These are phyloP conservation scores for Termitomyces sp. DNA, from an alignment of 768 basidiomycete genomes.

Conservation along the genomic window DNA sequence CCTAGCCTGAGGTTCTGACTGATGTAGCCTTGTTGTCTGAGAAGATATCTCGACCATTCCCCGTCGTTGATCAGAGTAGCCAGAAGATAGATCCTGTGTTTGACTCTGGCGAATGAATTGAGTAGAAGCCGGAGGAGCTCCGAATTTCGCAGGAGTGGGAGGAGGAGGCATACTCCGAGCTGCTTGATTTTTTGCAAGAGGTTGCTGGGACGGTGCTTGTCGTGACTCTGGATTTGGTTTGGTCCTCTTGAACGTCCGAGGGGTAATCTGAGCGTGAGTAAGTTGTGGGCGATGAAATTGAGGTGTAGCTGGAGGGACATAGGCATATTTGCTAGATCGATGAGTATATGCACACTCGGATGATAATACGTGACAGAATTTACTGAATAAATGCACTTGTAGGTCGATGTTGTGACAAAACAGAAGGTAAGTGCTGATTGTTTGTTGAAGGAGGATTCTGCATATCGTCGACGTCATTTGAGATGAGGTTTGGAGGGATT, in stretches of 20 bases:
- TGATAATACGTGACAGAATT: slow-evolving; percentile 14
- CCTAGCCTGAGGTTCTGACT: slow-evolving; percentile 7
- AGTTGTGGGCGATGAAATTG: slow-evolving; percentile 35
- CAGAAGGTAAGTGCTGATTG: slow-evolving; percentile 18
- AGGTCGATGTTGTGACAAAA: slow-evolving; percentile 33
- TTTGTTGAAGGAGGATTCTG: slow-evolving; percentile 17
- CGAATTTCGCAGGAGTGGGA: slow-evolving; percentile 24
- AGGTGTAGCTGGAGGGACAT: slow-evolving; percentile 43
- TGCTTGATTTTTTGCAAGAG: slow-evolving; percentile 8
- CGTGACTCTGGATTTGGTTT: slow-evolving; percentile 24
- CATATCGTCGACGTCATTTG: slow-evolving; percentile 20
- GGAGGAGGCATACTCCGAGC: slow-evolving; percentile 18
- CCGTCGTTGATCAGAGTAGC: slow-evolving; percentile 18
- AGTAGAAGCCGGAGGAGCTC: slow-evolving; percentile 6
- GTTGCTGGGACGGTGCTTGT: slow-evolving; percentile 11
- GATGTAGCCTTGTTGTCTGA: slow-evolving; percentile 34
- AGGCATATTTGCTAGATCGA: slow-evolving; percentile 61
- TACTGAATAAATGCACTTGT: slow-evolving; percentile 27
- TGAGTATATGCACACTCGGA: slow-evolving; percentile 19
- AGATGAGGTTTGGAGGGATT: slow-evolving; percentile 41
- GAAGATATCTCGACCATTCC: slow-evolving; percentile 54
- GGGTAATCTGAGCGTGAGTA: slow-evolving; percentile 40
- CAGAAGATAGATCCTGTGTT: slow-evolving; percentile 11
- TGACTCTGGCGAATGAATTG: slow-evolving; percentile 4
- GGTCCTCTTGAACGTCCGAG: slow-evolving; percentile 34